phyloP scores from a whole-genome alignment of 1,284 basidiomycete genomes.

The Ganoderma leucocontextum region DNA sequence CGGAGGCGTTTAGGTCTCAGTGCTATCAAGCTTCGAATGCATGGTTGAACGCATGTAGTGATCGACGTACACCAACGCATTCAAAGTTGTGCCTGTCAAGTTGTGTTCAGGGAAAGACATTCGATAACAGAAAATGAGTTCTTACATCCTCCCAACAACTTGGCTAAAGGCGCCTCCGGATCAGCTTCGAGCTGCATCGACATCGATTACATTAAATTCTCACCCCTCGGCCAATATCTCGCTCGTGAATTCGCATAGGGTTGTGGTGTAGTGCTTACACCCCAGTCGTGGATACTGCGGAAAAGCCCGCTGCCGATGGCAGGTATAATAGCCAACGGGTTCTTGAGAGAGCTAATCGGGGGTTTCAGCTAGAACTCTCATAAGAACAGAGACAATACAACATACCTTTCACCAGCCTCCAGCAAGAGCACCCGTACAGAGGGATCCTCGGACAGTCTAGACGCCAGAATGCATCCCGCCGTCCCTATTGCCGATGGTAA shows the following conservation, averaged over 20 bases:
- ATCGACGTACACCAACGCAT: conserved; percentile 4
- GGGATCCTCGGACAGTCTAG: neutral
- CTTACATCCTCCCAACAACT: conserved; percentile 2
- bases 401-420: neutral
- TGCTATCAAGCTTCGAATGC: conserved; percentile 45
- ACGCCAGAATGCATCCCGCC: neutral
- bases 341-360: neutral
- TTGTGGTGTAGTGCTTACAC: conserved; percentile 65
- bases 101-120: neutral
- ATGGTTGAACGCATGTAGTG: conserved; percentile 68
- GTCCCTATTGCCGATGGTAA: neutral
- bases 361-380: neutral
- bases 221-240: conserved; percentile 71
- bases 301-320: neutral
- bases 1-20: neutral
- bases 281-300: conserved; percentile 50
- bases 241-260: conserved; percentile 51
- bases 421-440: neutral
- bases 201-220: conserved; percentile 13
- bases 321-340: neutral
- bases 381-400: neutral
- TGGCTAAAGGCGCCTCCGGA: neutral
- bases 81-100: conserved; percentile 49
- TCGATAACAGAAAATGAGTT: neutral
- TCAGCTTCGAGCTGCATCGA: neutral